Base-by-base conservation (phyloP, 306 rosid genomes). In the Cucurbita ficifolia region DNA sequence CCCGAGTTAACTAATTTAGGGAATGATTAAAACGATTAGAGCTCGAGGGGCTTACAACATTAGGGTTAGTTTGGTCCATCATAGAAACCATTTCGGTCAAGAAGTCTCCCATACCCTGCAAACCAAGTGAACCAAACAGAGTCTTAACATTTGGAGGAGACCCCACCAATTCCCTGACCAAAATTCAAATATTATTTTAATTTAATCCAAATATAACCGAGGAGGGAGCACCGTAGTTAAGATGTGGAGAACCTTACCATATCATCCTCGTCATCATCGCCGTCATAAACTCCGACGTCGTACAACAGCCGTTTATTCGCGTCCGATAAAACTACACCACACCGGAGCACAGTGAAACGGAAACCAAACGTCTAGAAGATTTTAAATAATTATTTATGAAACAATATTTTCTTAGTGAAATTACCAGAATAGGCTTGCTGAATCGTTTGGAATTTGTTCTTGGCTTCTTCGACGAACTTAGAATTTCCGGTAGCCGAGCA, bases 401-500 rank as follows among this genome's bases (percentile, higher is more conserved):
- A n/a, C n/a, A n/a, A n/a, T n/a, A n/a, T n/a, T n/a, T n/a, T n/a
- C n/a, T 4, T 2, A 6, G 21, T 24, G 22, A 70, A 85, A 76
- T 78, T 85, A 95, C 99, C 99, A 81, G 99, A 91, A 81, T 95
- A 95, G 73, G 99, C 99, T 78, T 89, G 88, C 61, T 89, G 89
- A 22, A 91, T 95, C 10, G 84, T 82, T 82, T 95, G 99, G 42
- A 95, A 95, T 80, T 95, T 91, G 84, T 78, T 86, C 87, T 91
- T 95, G 36, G 99, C 85, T 70, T 95, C 96, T 73, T 95, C 99
- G 68, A 83, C 92, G 69, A 79, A 86, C 84, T 85, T 91, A 9
- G 88, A 79, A 80, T 86, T 88, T 39, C 97, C 94, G 0, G 87
- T 63, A 0, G 96, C 89, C 33, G 96, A 89, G 84, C 92, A 91